Evolutionary conservation across 495 filamentous ascomycete species (phyloP).

Genomic region (Hypoxylon lenormandii): DNA sequence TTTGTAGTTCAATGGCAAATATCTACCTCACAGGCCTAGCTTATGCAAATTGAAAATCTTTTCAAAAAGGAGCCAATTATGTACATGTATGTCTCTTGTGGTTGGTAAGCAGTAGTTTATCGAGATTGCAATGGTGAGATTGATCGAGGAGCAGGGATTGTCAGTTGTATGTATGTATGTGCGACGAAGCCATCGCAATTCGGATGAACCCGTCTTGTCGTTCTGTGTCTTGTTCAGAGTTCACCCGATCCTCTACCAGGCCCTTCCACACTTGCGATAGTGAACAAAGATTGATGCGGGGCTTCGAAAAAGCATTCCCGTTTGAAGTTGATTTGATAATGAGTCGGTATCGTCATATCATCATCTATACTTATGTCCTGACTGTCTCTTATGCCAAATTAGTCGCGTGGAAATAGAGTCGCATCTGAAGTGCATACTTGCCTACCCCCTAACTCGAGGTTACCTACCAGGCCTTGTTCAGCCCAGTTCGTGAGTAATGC

Average conservation of each 20-base stretch:
- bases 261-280: too few species aligned
- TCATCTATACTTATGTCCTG: too few species aligned
- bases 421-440: conserved; percentile 31
- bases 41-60: neutral
- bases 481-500: conserved; percentile 18
- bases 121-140: conserved; percentile 38
- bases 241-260: too few species aligned
- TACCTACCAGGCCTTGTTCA: conserved; percentile 14
- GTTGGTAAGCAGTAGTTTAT: conserved; percentile 22
- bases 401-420: conserved; percentile 7
- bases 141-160: conserved; percentile 32
- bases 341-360: too few species aligned
- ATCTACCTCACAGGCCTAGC: too few species aligned
- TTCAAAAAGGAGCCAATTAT: neutral
- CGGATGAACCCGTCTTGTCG: conserved; percentile 33
- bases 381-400: too few species aligned
- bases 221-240: neutral
- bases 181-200: conserved; percentile 22
- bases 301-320: too few species aligned
- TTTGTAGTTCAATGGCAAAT: too few species aligned
- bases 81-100: too few species aligned
- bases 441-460: conserved; percentile 1
- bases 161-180: conserved; percentile 25
- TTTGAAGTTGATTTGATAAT: too few species aligned
- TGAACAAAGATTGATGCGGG: too few species aligned